Base-by-base conservation (phyloP, 306 rosid genomes). In the Lathyrus aphaca region DNA sequence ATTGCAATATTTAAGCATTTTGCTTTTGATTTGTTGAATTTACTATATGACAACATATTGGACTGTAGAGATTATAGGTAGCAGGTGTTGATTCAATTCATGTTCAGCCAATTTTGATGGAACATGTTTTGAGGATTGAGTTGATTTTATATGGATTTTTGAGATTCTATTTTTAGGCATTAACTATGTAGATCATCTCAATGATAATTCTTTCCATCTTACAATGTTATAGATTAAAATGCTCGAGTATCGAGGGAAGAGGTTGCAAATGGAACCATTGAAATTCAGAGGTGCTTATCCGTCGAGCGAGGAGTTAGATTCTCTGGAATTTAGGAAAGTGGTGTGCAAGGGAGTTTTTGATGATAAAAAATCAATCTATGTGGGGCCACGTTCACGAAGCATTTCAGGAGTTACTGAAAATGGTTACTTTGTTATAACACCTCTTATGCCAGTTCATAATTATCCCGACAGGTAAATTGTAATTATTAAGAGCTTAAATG, bases 331-430 rank as follows among this genome's bases (percentile, higher is more conserved):
- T 58, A 87, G 99, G 66, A 91, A 86, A 79, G 86, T 91, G 53
- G 38, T 59, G 11, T 86, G 89, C 74, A 82, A 77, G 68, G 97
- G 99, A 48, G 76, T 79, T 77, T 88, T 87, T 73, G 88, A 94
- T 82, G 97, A 91, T 75, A 76, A 80, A 73, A 89, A 73, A 27
- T 91, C 97, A 46, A 83, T 91, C 75, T 91, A 56, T n/a, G 83
- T 94, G 43, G 99, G 96, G 39, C 97, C 99, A 60, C 97, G 99
- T 57, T 91, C 97, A 65, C 84, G 99, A 86, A 94, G 97, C 83
- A 91, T 94, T 83, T 94, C 97, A 10, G 97, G 99, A 74, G 83
- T 94, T 67, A 88, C 97, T 17, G 96, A 91, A 81, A 94, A 94
- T 64, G 99, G 99, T 72, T 85, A 94, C 86, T 91, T 68, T 79